Evolutionary conservation across 352 stramenopile species (phyloP).

Genomic region (Pythium scleroteichum): DNA sequence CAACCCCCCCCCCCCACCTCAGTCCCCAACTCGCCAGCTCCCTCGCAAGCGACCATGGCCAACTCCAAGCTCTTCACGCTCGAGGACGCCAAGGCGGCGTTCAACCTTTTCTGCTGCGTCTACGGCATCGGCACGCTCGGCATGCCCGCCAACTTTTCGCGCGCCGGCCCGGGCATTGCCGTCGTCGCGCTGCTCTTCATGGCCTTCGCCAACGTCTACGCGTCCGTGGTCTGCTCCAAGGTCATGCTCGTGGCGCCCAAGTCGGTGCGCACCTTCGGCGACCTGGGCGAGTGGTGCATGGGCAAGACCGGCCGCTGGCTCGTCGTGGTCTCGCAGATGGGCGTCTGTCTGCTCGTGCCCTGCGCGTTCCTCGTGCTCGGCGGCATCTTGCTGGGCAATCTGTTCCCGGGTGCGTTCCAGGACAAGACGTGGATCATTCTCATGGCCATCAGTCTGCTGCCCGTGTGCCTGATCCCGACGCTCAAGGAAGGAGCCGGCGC

Average conservation of each 20-base stretch:
- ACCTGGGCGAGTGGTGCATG: no score
- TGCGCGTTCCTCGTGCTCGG: no score
- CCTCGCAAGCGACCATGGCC: background rate
- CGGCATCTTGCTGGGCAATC: no score
- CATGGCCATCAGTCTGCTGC: no score
- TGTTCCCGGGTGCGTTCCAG: no score
- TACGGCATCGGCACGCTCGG: slow-evolving; percentile 10
- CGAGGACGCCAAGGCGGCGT: slow-evolving; percentile 5
- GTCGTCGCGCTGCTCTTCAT: slow-evolving; percentile 35
- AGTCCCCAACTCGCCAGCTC: background rate
- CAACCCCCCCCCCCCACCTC: no score
- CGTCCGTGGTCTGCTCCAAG: background rate
- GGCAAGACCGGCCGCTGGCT: no score
- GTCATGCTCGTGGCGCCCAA: no score
- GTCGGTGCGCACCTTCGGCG: no score
- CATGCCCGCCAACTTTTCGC: slow-evolving; percentile 9
- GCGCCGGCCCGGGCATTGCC: slow-evolving; percentile 32
- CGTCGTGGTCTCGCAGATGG: no score
- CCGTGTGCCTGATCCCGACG: slow-evolving; percentile 36
- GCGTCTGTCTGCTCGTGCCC: no score
- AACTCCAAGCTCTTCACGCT: slow-evolving; percentile 5
- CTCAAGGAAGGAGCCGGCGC: slow-evolving; percentile 56
- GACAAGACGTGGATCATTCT: no score
- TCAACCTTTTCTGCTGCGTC: slow-evolving; percentile 22
- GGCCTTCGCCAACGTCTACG: slow-evolving; percentile 27